phyloP scores from a whole-genome alignment of 139 green algal genomes.

The Tetraselmis striata region DNA sequence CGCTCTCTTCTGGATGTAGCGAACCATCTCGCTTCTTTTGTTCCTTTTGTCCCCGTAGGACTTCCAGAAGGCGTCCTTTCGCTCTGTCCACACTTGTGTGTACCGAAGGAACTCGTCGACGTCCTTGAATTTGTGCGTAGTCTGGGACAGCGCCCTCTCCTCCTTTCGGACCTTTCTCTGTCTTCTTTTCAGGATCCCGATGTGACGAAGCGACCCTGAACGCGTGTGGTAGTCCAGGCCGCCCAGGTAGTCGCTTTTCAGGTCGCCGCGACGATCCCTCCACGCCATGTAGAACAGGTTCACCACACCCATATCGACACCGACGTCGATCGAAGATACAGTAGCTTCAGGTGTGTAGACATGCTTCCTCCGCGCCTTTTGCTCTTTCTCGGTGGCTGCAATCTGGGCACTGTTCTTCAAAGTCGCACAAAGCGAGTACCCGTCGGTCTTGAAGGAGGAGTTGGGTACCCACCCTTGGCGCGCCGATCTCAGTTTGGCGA shows the following conservation, averaged over 20 bases:
- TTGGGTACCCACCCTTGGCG: background rate
- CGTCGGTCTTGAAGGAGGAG: background rate
- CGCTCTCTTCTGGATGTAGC: background rate
- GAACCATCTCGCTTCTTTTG: background rate
- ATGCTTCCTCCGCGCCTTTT: background rate
- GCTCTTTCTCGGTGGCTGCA: background rate
- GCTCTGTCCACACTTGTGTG: background rate
- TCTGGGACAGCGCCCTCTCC: background rate
- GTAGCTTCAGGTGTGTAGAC: background rate
- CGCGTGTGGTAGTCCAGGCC: background rate
- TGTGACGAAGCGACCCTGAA: background rate
- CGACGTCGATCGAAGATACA: background rate
- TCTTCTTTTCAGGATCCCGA: background rate
- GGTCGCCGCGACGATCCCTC: background rate
- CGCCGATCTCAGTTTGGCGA: background rate
- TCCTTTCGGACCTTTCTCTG: background rate
- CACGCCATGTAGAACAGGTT: background rate
- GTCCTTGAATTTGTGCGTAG: background rate
- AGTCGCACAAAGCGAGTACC: background rate
- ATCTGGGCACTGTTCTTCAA: background rate
- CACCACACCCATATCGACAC: background rate
- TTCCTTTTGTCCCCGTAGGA: background rate
- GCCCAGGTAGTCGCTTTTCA: background rate
- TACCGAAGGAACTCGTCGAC: background rate
- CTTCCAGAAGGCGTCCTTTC: background rate